phyloP scores from a whole-genome alignment of 2,329 filamentous ascomycete species.

The Myriangium duriaei region DNA sequence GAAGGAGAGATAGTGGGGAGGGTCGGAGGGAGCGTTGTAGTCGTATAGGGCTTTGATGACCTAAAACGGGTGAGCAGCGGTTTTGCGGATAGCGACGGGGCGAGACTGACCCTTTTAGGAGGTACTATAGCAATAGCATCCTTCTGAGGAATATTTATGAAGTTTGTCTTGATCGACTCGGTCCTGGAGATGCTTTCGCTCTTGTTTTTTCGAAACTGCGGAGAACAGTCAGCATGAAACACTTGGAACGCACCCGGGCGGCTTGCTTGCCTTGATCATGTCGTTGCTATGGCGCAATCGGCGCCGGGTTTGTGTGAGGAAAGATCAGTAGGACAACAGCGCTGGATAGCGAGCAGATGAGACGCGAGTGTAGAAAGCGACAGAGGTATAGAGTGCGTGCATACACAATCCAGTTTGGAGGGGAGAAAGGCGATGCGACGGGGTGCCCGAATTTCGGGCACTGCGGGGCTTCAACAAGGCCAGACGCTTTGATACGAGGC shows the following conservation, averaged over 20 bases:
- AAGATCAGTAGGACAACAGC: no score
- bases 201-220: slow-evolving; percentile 10
- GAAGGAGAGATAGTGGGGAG: slow-evolving; percentile 64
- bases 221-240: background rate
- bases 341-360: no score
- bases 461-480: no score
- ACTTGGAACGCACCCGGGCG: no score
- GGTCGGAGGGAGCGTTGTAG: slow-evolving; percentile 54
- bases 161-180: slow-evolving; percentile 48
- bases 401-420: no score
- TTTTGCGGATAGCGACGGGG: slow-evolving; percentile 7
- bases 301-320: no score
- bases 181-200: slow-evolving; percentile 44
- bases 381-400: no score
- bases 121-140: slow-evolving; percentile 79
- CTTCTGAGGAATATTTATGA: slow-evolving; percentile 70
- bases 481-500: no score
- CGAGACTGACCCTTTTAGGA: slow-evolving; percentile 69
- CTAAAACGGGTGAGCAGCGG: slow-evolving; percentile 33
- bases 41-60: slow-evolving; percentile 96
- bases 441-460: no score
- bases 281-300: background rate
- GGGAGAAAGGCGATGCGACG: no score
- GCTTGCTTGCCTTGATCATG: background rate
- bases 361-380: no score